These are phyloP conservation scores for Boletus tomentosulus DNA, from an alignment of 768 basidiomycete species.

Conservation along the genomic window DNA sequence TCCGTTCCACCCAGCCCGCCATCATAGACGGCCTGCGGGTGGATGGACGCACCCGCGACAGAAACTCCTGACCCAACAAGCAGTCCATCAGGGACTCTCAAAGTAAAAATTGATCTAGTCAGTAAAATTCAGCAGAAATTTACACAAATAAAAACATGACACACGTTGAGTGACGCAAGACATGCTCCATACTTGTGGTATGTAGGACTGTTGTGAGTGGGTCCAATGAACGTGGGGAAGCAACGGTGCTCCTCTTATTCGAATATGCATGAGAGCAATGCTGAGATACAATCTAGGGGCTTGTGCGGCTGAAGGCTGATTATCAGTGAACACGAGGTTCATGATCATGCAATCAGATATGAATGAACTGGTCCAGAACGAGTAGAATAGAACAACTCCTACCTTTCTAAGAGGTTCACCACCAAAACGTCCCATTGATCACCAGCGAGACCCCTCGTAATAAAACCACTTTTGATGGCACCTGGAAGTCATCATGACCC, in stretches of 20 bases:
- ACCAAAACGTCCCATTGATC: not conserved
- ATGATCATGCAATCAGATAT: conserved; percentile 1
- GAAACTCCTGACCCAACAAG: conserved; percentile 2
- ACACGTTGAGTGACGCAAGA: conserved; percentile 4
- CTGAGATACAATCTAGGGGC: not conserved
- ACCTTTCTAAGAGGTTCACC: not conserved
- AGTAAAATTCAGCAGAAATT: not conserved
- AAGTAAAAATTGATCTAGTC: conserved; percentile 1
- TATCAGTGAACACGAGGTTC: not conserved
- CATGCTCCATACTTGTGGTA: not conserved
- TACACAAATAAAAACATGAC: not conserved
- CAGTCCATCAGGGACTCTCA: conserved; percentile 1
- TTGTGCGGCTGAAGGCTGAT: conserved; percentile 2
- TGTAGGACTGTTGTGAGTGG: not conserved
- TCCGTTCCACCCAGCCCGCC: conserved; percentile 34
- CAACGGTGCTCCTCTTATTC: not conserved
- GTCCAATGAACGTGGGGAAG: not conserved
- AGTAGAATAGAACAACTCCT: conserved; percentile 5
- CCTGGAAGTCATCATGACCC: not conserved
- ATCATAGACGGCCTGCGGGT: conserved; percentile 34
- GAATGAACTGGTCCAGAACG: conserved; percentile 1
- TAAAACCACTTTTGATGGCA: not conserved
- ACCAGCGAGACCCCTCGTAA: not conserved
- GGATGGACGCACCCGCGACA: conserved; percentile 3
- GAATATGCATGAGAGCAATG: not conserved